Conservation (phyloP, 148 eudicot species). For the Spergularia bocconei region DNA sequence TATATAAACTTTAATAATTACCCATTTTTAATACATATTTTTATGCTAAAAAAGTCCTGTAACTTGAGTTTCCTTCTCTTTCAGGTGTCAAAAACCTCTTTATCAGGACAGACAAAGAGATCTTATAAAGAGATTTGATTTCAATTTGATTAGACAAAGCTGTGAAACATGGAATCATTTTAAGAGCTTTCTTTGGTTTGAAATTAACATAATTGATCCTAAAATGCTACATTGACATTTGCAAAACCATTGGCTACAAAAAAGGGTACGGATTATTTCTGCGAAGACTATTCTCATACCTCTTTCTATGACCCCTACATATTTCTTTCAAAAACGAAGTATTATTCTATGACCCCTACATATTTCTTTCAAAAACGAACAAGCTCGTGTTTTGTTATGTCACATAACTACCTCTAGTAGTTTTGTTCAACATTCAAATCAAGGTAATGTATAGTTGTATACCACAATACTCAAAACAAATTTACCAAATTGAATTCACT, state of each 20-base stretch:
- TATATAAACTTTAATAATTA: neutral
- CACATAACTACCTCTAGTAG: too few species aligned
- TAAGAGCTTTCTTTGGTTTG: slow-evolving; percentile 3
- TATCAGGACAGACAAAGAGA: slow-evolving; percentile 36
- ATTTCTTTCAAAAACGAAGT: too few species aligned
- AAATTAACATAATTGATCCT: neutral
- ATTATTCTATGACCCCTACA: neutral
- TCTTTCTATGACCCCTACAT: neutral
- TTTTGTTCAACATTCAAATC: too few species aligned
- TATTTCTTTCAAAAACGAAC: too few species aligned
- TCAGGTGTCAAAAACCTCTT: slow-evolving; percentile 34
- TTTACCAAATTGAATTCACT: too few species aligned
- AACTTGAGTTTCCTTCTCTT: slow-evolving; percentile 22
- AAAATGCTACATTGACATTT: neutral
- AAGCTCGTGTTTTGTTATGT: too few species aligned
- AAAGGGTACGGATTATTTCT: too few species aligned
- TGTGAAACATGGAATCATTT: slow-evolving; percentile 28
- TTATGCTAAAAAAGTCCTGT: neutral
- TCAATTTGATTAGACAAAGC: slow-evolving; percentile 38
- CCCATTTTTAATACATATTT: neutral
- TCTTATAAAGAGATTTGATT: slow-evolving; percentile 49
- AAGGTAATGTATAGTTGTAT: too few species aligned
- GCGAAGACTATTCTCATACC: too few species aligned
- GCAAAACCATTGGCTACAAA: neutral
- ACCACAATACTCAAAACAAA: too few species aligned